phyloP scores from a whole-genome alignment of 805 yeast genomes.

The Schizosaccharomyces osmophilus region DNA sequence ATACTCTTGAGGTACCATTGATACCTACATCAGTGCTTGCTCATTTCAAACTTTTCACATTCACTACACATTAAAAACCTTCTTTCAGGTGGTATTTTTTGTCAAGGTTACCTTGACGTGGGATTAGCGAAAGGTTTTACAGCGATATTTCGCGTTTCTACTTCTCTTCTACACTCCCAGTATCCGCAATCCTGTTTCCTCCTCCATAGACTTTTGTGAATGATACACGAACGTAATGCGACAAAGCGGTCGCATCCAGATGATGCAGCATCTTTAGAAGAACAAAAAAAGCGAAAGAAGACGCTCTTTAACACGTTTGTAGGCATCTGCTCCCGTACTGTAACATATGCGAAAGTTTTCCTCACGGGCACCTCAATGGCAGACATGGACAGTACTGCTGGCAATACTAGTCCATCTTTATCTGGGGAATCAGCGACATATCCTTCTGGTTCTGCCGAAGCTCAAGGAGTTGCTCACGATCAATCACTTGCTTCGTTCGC shows the following conservation, averaged over 20 bases:
- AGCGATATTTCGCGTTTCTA: no score
- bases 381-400: background rate
- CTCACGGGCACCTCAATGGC: background rate
- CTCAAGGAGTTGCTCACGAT: background rate
- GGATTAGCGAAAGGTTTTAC: no score
- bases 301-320: background rate
- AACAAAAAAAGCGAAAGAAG: background rate
- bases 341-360: background rate
- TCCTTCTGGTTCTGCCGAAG: background rate
- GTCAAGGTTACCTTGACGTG: no score
- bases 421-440: background rate
- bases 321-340: background rate
- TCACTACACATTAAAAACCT: no score
- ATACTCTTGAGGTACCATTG: no score
- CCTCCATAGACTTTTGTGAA: background rate
- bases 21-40: no score
- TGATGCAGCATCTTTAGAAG: background rate
- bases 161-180: no score
- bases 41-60: no score
- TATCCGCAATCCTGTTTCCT: no score
- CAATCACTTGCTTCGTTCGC: no score
- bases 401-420: background rate
- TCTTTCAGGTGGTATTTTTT: no score
- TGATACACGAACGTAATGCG: background rate
- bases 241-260: background rate